Evolutionary conservation across 2,329 filamentous ascomycete genomes (phyloP).

Genomic region (Clonostachys sp.): DNA sequence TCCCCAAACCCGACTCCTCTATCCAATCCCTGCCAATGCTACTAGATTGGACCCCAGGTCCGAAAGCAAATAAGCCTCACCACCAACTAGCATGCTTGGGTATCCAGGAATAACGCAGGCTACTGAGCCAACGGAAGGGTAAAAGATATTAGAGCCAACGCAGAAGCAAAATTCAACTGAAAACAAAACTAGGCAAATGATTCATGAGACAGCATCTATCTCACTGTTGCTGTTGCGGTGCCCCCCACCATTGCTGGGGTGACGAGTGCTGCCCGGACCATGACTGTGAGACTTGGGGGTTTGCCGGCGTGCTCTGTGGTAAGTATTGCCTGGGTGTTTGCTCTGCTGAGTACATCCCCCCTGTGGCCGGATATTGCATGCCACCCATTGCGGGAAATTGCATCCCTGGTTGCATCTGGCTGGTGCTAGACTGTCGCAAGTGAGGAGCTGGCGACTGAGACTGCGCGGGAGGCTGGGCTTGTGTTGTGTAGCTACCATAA

Average conservation of each 20-base stretch:
- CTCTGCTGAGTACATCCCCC: conserved; percentile 52
- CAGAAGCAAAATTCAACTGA: conserved; percentile 11
- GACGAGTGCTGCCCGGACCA: conserved; percentile 59
- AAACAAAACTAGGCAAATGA: conserved; percentile 7
- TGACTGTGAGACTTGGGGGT: conserved; percentile 46
- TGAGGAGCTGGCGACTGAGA: conserved; percentile 56
- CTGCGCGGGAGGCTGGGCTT: conserved; percentile 44
- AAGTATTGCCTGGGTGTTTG: conserved; percentile 64
- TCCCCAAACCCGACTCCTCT: conserved; percentile 27
- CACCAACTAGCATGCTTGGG: conserved; percentile 23
- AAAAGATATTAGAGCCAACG: conserved; percentile 5
- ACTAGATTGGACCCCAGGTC: conserved; percentile 16
- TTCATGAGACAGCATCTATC: conserved; percentile 1
- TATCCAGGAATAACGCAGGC: conserved; percentile 24
- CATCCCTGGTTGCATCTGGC: conserved; percentile 54
- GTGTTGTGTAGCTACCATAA: conserved; percentile 48
- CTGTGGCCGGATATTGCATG: conserved; percentile 50
- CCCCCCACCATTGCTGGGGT: conserved; percentile 48
- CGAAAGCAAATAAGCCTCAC: conserved; percentile 26
- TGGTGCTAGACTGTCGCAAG: conserved; percentile 50
- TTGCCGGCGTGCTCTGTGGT: conserved; percentile 49
- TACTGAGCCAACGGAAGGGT: too few relatives aligned
- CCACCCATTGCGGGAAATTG: conserved; percentile 61
- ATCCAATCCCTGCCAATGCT: conserved; percentile 27
- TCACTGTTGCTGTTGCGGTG: conserved; percentile 40